A percentile compares a stretch with the other conserved stretches of the same genome.
These are phyloP conservation scores for Aspergillus transmontanensis DNA, from an alignment of 2,329 filamentous ascomycete species.

Conservation along the genomic window DNA sequence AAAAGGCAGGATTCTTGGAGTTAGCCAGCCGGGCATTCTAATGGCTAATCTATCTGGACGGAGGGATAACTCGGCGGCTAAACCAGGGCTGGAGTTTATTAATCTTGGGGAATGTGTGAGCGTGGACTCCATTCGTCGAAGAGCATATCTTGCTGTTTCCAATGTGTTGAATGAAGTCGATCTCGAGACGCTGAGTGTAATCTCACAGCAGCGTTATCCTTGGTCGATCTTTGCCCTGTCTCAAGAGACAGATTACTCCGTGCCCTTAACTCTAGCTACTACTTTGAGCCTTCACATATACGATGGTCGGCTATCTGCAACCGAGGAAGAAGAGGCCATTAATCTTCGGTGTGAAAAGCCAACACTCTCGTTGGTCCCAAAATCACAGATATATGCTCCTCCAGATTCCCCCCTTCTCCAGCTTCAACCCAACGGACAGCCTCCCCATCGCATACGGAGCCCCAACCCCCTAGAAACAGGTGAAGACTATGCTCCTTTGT, in stretches of 20 bases:
- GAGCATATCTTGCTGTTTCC: constrained; percentile 79
- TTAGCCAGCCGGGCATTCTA: constrained; percentile 68
- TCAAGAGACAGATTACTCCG: constrained; percentile 60
- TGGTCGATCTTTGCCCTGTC: constrained; percentile 85
- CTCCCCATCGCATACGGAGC: constrained; percentile 42
- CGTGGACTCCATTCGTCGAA: constrained; percentile 67
- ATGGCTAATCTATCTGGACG: constrained; percentile 71
- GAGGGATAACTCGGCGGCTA: constrained; percentile 28
- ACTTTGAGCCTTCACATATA: constrained; percentile 79
- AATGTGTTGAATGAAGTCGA: constrained; percentile 80
- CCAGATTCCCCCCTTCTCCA: constrained; percentile 36
- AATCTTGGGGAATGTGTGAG: constrained; percentile 79
- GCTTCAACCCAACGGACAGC: constrained; percentile 35
- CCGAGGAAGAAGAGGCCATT: constrained; percentile 39
- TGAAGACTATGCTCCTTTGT: constrained; percentile 67
- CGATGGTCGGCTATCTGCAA: constrained; percentile 62
- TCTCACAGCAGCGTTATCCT: constrained; percentile 72
- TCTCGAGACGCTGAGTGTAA: constrained; percentile 68
- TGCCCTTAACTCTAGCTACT: constrained; percentile 82
- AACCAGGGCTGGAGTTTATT: constrained; percentile 37
- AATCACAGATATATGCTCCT: constrained; percentile 34
- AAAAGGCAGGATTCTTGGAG: constrained; percentile 61
- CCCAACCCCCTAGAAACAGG: constrained; percentile 37
- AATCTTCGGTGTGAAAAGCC: constrained; percentile 37
- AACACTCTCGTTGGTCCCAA: constrained; percentile 25